Evolutionary conservation across 257 asterid species (phyloP).

Genomic region (Plantago ovata): DNA sequence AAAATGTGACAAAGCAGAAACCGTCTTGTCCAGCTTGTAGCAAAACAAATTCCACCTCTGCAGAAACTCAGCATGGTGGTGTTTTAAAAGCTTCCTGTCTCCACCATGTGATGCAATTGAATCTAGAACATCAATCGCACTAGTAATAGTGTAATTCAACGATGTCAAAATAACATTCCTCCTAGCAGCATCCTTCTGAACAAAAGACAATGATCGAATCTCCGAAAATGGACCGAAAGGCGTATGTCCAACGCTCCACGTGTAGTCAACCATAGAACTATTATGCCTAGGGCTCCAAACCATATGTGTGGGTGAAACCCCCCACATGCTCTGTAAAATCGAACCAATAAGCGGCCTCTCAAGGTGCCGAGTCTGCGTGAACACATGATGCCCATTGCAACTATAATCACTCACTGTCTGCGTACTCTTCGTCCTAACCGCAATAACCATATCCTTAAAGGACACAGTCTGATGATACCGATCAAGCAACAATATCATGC

Average conservation of each 20-base stretch:
- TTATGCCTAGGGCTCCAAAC: constrained; percentile 93
- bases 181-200: constrained; percentile 94
- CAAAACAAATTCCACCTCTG: constrained; percentile 87
- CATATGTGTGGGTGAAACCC: constrained; percentile 82
- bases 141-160: constrained; percentile 60
- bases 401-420: constrained; percentile 90
- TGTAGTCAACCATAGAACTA: constrained; percentile 68
- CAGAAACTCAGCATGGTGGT: constrained; percentile 50
- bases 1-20: constrained; percentile 80
- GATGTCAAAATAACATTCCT: constrained; percentile 78
- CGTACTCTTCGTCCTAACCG: constrained; percentile 76
- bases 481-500: constrained; percentile 58
- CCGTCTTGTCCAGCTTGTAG: constrained; percentile 79
- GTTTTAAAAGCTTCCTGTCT: constrained; percentile 66
- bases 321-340: constrained; percentile 96
- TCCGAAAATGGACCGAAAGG: constrained; percentile 96
- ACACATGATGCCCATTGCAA: constrained; percentile 85
- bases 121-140: constrained; percentile 70
- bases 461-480: constrained; percentile 92
- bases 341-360: constrained; percentile 92
- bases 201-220: constrained; percentile 71
- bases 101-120: constrained; percentile 80
- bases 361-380: constrained; percentile 70
- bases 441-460: constrained; percentile 90
- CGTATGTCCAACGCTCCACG: constrained; percentile 93